A percentile compares a stretch with the other conserved stretches of the same genome.
Conservation (phyloP, 768 basidiomycete genomes). For the Mycena chlorophos region DNA sequence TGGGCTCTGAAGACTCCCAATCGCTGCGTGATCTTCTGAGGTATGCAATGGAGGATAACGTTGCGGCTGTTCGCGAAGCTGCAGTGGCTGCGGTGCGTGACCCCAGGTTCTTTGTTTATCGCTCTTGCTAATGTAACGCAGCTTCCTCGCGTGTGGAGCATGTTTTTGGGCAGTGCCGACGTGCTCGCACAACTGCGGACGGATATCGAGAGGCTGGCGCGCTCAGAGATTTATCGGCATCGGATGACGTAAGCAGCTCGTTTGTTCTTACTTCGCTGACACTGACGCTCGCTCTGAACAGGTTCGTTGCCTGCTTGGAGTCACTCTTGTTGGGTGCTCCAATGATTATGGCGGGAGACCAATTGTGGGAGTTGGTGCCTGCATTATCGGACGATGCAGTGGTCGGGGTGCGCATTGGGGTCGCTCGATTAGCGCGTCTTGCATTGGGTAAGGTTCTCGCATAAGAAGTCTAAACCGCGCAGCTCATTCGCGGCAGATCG, state of each 20-base stretch:
- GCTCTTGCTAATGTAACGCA: constrained; percentile 30
- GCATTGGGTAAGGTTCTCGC: constrained; percentile 50
- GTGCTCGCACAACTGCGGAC: constrained; percentile 39
- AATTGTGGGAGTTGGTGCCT: constrained; percentile 56
- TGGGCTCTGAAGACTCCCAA: constrained; percentile 44
- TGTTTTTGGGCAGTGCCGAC: constrained; percentile 36
- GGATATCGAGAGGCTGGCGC: constrained; percentile 46
- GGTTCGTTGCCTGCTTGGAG: constrained; percentile 75
- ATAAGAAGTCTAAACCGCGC: constrained; percentile 8
- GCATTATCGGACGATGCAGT: constrained; percentile 65
- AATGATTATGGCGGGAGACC: constrained; percentile 43
- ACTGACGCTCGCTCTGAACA: constrained; percentile 36
- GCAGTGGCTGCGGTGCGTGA: constrained; percentile 64
- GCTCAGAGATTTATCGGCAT: constrained; percentile 52
- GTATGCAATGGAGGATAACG: constrained; percentile 69
- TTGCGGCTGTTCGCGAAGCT: constrained; percentile 83
- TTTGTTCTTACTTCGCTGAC: constrained; percentile 3
- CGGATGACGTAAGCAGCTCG: constrained; percentile 66
- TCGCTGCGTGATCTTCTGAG: constrained; percentile 55
- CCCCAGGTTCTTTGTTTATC: constrained; percentile 12
- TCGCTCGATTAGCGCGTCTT: constrained; percentile 69
- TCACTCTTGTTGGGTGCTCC: constrained; percentile 47
- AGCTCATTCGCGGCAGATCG: constrained; percentile 28
- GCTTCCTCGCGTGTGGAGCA: constrained; percentile 49
- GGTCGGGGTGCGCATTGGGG: constrained; percentile 81